Evolutionary conservation across 2,329 filamentous ascomycete species (phyloP), one percentile per base, ranked within the genome.

Genomic region (Parasarocladium wereldwijsianum): DNA sequence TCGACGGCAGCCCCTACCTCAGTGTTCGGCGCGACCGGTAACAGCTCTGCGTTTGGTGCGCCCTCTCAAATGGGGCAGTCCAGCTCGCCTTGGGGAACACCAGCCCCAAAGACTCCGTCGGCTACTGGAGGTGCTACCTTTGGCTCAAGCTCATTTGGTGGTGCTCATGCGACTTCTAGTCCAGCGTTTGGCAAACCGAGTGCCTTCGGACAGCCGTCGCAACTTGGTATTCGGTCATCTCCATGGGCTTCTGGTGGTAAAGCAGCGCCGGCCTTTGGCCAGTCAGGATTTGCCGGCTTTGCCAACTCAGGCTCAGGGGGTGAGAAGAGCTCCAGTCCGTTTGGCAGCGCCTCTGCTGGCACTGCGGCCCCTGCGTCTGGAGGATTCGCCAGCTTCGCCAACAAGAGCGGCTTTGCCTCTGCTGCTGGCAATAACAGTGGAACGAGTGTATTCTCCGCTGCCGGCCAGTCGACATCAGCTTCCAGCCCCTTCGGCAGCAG

Each of bases 311-410:
- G 38, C 17, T 18, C 26, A 22, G n/a, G 19, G 8, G 12, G 4
- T 8, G 8, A 8, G 19, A 43, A 31, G 23, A 43, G 37, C 18
- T 37, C 49, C 27, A 55, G 49, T 29, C 45, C 55, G 2, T 64
- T 65, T 37, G 55, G 51, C 4, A 46, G 47, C 32, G 40, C 48
- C 25, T 36, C 44, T 5, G 10, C 41, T 6, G 32, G 32, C n/a
- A n/a, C n/a, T n/a, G n/a, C n/a, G n/a, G 30, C 34, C 14, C 33
- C 42, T 5, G 36, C 50, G 24, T 43, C 55, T 6, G 57, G 61
- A 17, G 65, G 63, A 0, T 70, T 71, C 40, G 58, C 70, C 15
- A 54, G 54, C 16, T 74, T 74, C 43, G 63, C 68, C 4, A 57
- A 46, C 17, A 58, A 65, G 34, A 54, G 64, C 3, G 70, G 69